Evolutionary conservation across 2,329 filamentous ascomycete species (phyloP).

Genomic region (Raffaelea ambrosiae): DNA sequence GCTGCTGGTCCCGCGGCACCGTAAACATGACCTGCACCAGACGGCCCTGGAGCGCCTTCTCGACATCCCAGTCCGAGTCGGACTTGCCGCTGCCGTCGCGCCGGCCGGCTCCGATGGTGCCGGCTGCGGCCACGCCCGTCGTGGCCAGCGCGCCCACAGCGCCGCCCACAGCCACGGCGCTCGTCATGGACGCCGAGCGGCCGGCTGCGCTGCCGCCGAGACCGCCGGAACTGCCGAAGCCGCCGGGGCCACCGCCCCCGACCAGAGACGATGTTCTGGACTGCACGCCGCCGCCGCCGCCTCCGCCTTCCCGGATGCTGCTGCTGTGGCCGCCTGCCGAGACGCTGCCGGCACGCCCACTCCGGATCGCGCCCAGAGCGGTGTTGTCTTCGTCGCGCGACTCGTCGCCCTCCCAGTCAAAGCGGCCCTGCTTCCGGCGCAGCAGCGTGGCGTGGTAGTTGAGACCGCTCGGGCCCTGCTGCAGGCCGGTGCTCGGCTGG

Average conservation of each 20-base stretch:
- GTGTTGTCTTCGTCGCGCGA: slow-evolving; percentile 37
- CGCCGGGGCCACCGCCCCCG: not conserved
- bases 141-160: slow-evolving; percentile 12
- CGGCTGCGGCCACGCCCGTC: slow-evolving; percentile 32
- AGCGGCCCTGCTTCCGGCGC: slow-evolving; percentile 45
- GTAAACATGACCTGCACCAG: slow-evolving; percentile 87
- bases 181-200: too few species aligned
- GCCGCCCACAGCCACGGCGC: not conserved
- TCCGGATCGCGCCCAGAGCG: slow-evolving; percentile 10
- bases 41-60: slow-evolving; percentile 60
- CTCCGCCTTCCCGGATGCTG: not conserved
- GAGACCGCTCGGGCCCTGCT: not conserved
- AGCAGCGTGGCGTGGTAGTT: slow-evolving; percentile 29
- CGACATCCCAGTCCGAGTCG: slow-evolving; percentile 63
- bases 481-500: not conserved
- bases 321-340: not conserved
- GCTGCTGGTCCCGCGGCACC: slow-evolving; percentile 71
- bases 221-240: not conserved
- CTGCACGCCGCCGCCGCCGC: not conserved
- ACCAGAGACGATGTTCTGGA: not conserved
- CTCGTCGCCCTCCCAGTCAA: slow-evolving; percentile 46
- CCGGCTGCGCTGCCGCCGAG: not conserved
- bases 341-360: slow-evolving; percentile 1
- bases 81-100: slow-evolving; percentile 14
- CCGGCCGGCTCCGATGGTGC: slow-evolving; percentile 8